Percentiles rank a stretch among this genome's conserved stretches.
These are phyloP conservation scores for Mycena citricolor DNA, from an alignment of 1,284 basidiomycete genomes.

Conservation along the genomic window DNA sequence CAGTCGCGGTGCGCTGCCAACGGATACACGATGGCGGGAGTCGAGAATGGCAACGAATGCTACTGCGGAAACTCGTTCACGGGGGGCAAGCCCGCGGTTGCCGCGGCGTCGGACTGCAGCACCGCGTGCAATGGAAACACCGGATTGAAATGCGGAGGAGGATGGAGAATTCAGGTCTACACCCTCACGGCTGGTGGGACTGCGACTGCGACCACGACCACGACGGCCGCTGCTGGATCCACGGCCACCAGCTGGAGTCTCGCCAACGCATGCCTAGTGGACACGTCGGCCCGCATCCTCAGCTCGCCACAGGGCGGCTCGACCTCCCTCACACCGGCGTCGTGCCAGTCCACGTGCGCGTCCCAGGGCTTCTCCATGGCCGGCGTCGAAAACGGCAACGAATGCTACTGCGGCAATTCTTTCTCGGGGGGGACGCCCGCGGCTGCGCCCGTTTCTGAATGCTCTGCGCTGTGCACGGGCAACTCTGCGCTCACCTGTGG, in stretches of 20 bases:
- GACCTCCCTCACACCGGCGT: neutral
- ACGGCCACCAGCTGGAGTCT: neutral
- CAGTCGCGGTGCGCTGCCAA: constrained; percentile 1
- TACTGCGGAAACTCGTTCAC: constrained; percentile 6
- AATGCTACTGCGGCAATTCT: constrained; percentile 17
- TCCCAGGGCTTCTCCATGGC: constrained; percentile 3
- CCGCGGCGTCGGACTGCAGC: constrained; percentile 2
- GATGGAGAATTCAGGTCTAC: constrained; percentile 8
- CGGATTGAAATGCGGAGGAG: neutral
- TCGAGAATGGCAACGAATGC: constrained; percentile 13
- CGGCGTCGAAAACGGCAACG: constrained; percentile 7
- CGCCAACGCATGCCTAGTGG: constrained; percentile 3
- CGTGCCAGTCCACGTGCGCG: constrained; percentile 5
- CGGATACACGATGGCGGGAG: constrained; percentile 11
- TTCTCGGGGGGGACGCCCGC: constrained; percentile 11
- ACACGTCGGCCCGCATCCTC: constrained; percentile 3
- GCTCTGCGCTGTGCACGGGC: constrained; percentile 6
- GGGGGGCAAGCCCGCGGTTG: neutral
- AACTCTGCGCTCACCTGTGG: constrained; percentile 2
- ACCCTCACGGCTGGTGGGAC: neutral
- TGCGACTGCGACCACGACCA: neutral
- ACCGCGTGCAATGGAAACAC: constrained; percentile 1
- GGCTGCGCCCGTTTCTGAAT: constrained; percentile 1
- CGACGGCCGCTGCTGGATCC: constrained; percentile 12
- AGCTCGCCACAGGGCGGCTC: neutral